A percentile compares a stretch with the other conserved stretches of the same genome.
phyloP scores from a whole-genome alignment of 83 land plant species.

The Picea engelmannii region DNA sequence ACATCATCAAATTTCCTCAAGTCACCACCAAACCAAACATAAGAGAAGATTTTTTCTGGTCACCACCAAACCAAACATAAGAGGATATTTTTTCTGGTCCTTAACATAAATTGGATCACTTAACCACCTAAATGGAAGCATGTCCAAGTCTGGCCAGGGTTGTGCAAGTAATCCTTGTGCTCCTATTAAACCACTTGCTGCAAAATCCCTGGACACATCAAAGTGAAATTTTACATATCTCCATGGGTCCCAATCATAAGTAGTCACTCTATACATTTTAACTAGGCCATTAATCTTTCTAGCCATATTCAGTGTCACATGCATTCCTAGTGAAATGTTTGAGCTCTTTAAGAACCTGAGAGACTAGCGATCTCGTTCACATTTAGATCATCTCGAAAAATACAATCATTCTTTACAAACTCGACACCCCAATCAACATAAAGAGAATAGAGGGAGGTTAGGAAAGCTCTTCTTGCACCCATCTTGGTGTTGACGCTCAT shows the following conservation, averaged over 20 bases:
- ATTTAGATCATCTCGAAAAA: too few relatives aligned
- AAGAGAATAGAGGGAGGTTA: too few relatives aligned
- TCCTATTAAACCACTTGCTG: slow-evolving; percentile 71
- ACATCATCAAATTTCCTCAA: slow-evolving; percentile 35
- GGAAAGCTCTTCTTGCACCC: too few relatives aligned
- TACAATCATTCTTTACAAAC: too few relatives aligned
- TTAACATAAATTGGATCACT: too few relatives aligned
- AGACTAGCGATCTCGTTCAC: too few relatives aligned
- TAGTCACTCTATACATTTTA: slow-evolving; percentile 54
- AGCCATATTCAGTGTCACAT: slow-evolving; percentile 43
- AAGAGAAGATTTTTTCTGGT: slow-evolving; percentile 52
- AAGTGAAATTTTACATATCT: slow-evolving; percentile 39
- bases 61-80: too few relatives aligned
- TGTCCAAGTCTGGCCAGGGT: slow-evolving; percentile 99
- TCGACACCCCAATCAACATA: too few relatives aligned
- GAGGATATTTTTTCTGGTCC: too few relatives aligned
- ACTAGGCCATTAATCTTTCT: slow-evolving; percentile 19
- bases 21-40: slow-evolving; percentile 62
- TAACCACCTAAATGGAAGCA: slow-evolving; percentile 54
- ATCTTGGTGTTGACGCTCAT: too few relatives aligned
- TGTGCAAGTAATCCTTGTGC: slow-evolving; percentile 62
- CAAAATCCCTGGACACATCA: slow-evolving; percentile 77
- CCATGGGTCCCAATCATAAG: slow-evolving; percentile 66
- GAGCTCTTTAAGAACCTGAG: slow-evolving; percentile 32
- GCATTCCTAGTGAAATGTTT: slow-evolving; percentile 50